phyloP scores from a whole-genome alignment of 2,329 filamentous ascomycete species.

The Sarocladium strictum region DNA sequence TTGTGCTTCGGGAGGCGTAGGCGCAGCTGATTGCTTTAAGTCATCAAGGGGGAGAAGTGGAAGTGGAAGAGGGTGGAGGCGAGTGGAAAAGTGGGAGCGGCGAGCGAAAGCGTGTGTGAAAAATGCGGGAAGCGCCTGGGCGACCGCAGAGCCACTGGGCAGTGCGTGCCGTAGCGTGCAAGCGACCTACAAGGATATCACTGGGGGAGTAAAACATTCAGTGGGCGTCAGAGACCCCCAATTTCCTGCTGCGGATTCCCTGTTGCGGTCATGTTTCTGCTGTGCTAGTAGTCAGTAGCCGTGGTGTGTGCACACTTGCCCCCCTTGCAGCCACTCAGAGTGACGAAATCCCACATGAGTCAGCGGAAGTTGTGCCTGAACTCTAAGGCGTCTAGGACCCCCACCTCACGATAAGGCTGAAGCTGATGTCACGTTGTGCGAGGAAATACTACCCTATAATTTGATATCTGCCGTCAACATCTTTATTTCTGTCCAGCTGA shows the following conservation, averaged over 20 bases:
- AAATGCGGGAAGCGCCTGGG: neutral
- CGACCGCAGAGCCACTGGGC: neutral
- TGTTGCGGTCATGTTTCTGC: neutral
- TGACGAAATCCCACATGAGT: neutral
- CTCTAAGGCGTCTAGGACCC: neutral
- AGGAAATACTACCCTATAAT: too few relatives aligned
- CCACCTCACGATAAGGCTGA: neutral
- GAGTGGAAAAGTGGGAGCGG: slow-evolving; percentile 5
- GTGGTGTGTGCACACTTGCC: neutral
- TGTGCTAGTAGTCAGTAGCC: neutral
- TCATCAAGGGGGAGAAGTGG: neutral
- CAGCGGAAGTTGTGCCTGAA: neutral
- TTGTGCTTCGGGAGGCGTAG: slow-evolving; percentile 4
- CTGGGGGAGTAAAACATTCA: neutral
- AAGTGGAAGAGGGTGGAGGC: slow-evolving; percentile 7
- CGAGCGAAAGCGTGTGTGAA: neutral
- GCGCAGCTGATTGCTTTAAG: slow-evolving; percentile 4
- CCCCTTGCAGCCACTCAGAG: neutral
- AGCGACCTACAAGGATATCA: neutral
- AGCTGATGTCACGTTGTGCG: too few relatives aligned
- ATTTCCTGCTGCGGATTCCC: neutral
- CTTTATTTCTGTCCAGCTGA: too few relatives aligned
- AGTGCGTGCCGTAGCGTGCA: neutral
- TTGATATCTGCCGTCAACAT: too few relatives aligned
- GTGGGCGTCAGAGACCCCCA: neutral